Conservation (phyloP, 371 early-diverging fungal genomes). For the Parasitella parasitica region DNA sequence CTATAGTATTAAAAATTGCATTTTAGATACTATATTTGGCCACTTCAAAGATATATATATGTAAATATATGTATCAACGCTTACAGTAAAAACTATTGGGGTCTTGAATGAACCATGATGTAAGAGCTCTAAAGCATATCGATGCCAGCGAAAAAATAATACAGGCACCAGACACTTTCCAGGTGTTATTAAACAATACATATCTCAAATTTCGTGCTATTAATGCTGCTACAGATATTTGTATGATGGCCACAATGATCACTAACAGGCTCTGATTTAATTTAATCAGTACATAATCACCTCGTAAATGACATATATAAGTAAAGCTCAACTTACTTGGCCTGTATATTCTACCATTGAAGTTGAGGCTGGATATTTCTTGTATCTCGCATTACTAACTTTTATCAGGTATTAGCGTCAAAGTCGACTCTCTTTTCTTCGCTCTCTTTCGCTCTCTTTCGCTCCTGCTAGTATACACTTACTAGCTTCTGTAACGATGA, state of each 20-base stretch:
- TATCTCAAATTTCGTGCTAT: background rate
- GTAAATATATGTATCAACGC: background rate
- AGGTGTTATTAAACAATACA: background rate
- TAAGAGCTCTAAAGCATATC: conserved; percentile 1
- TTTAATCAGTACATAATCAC: background rate
- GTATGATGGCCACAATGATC: conserved; percentile 3
- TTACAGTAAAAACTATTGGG: background rate
- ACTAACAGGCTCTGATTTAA: conserved; percentile 1
- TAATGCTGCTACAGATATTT: background rate
- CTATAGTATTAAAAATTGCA: background rate
- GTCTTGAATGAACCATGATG: background rate
- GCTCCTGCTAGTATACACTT: background rate
- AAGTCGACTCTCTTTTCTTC: too few relatives aligned
- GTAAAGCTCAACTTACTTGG: background rate
- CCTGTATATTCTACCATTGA: conserved; percentile 4
- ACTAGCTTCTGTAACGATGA: conserved; percentile 1
- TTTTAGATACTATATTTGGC: too few relatives aligned
- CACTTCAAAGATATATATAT: too few relatives aligned
- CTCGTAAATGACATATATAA: too few relatives aligned
- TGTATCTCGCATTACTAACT: conserved; percentile 6
- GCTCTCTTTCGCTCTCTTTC: background rate
- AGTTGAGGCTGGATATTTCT: background rate
- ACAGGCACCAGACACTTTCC: conserved; percentile 1
- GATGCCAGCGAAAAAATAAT: conserved; percentile 1
- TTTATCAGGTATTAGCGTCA: background rate